Evolutionary conservation across 257 asterid species (phyloP).

Genomic region (Gentiana straminea): DNA sequence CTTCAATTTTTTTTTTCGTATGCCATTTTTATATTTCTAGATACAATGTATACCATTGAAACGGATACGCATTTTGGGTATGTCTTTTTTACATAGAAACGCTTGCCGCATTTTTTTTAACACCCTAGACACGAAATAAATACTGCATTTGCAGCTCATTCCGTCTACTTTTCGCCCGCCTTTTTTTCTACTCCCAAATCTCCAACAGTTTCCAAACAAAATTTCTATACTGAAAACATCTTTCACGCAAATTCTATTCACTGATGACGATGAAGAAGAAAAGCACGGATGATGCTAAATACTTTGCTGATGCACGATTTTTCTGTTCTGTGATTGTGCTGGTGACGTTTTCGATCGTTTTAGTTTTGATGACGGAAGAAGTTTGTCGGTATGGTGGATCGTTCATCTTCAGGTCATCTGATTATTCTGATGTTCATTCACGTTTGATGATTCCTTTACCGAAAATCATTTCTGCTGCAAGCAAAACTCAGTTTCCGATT

Average conservation of each 20-base stretch:
- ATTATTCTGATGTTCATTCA: not conserved
- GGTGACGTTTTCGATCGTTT: not conserved
- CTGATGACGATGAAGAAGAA: not conserved
- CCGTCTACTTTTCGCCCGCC: too few species aligned
- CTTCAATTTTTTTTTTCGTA: too few species aligned
- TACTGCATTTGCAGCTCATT: too few species aligned
- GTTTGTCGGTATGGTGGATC: not conserved
- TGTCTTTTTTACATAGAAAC: too few species aligned
- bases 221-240: too few species aligned
- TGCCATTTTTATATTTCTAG: too few species aligned
- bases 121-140: too few species aligned
- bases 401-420: not conserved
- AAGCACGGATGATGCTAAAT: not conserved
- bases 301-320: not conserved
- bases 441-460: not conserved
- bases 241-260: not conserved
- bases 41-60: too few species aligned
- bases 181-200: too few species aligned
- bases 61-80: too few species aligned
- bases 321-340: not conserved
- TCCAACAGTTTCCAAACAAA: too few species aligned
- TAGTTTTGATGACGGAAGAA: slow-evolving; percentile 3
- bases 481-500: not conserved
- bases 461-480: not conserved
- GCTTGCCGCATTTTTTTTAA: too few species aligned